A percentile compares a stretch with the other conserved stretches of the same genome.
These are phyloP conservation scores for Suhomyces panamericanus DNA, from an alignment of 1,139 yeast genomes.

Conservation along the genomic window DNA sequence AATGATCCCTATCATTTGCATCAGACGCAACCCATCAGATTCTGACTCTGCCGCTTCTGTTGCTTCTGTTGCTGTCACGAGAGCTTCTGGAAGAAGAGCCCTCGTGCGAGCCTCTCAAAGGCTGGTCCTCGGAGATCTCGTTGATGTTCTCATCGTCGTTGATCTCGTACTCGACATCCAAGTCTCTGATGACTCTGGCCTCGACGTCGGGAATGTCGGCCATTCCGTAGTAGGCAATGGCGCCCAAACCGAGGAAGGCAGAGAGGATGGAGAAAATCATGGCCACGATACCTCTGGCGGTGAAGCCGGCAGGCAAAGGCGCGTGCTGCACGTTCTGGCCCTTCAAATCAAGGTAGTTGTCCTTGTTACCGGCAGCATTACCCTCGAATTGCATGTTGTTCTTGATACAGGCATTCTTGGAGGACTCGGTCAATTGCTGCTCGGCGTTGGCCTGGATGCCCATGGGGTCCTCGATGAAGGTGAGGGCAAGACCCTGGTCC, in stretches of 20 bases:
- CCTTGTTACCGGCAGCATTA: conserved; percentile 80
- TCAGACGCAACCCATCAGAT: neutral
- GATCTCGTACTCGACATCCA: conserved; percentile 39
- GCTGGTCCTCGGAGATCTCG: conserved; percentile 6
- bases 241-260: conserved; percentile 75
- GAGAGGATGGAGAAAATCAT: conserved; percentile 75
- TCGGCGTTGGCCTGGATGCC: conserved; percentile 53
- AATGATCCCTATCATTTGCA: too few relatives aligned
- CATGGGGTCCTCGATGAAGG: conserved; percentile 54
- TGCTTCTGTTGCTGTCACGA: conserved; percentile 6
- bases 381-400: conserved; percentile 41
- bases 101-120: conserved; percentile 12
- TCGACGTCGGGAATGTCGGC: conserved; percentile 63
- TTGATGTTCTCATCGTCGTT: conserved; percentile 5
- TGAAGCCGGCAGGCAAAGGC: conserved; percentile 80
- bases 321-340: conserved; percentile 71
- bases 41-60: conserved; percentile 4
- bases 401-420: conserved; percentile 19
- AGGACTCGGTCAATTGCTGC: conserved; percentile 46
- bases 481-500: conserved; percentile 58
- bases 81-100: conserved; percentile 2
- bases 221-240: conserved; percentile 81
- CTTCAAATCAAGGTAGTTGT: conserved; percentile 61
- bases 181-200: conserved; percentile 51
- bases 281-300: conserved; percentile 87